Conservation (phyloP, 1,139 yeast species). For the Yamadazyma diddensiae region DNA sequence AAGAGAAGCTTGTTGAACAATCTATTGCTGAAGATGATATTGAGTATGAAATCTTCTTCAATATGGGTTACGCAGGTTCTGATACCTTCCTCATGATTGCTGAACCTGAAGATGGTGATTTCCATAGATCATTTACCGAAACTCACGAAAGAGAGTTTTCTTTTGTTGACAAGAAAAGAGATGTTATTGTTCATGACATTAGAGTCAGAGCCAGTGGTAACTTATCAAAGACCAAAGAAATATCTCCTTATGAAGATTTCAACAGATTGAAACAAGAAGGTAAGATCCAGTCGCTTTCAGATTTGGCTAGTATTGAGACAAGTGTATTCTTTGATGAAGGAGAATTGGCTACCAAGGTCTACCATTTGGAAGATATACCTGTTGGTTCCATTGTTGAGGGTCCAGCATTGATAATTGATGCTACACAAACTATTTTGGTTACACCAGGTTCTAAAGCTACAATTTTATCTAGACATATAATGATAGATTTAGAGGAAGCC, state of each 20-base stretch:
- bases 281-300: not conserved
- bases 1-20: conserved; percentile 7
- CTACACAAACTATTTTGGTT: conserved; percentile 80
- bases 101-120: conserved; percentile 19
- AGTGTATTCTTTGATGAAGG: conserved; percentile 11
- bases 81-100: conserved; percentile 17
- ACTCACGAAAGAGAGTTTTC: conserved; percentile 69
- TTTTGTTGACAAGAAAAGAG: conserved; percentile 53
- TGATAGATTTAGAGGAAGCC: conserved; percentile 34
- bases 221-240: conserved; percentile 9
- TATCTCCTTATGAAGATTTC: conserved; percentile 11
- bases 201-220: conserved; percentile 15
- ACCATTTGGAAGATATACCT: conserved; percentile 45
- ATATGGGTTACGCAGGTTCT: conserved; percentile 20
- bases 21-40: conserved; percentile 8
- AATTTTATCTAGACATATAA: conserved; percentile 51
- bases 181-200: conserved; percentile 20
- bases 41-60: conserved; percentile 13
- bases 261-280: not conserved
- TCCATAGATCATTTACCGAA: conserved; percentile 38
- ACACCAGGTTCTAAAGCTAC: conserved; percentile 68
- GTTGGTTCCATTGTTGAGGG: conserved; percentile 59
- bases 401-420: conserved; percentile 82
- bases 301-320: conserved; percentile 3
- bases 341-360: conserved; percentile 23